These are phyloP conservation scores for Parsonsia alboflavescens DNA, from an alignment of 257 asterid species.

Conservation along the genomic window DNA sequence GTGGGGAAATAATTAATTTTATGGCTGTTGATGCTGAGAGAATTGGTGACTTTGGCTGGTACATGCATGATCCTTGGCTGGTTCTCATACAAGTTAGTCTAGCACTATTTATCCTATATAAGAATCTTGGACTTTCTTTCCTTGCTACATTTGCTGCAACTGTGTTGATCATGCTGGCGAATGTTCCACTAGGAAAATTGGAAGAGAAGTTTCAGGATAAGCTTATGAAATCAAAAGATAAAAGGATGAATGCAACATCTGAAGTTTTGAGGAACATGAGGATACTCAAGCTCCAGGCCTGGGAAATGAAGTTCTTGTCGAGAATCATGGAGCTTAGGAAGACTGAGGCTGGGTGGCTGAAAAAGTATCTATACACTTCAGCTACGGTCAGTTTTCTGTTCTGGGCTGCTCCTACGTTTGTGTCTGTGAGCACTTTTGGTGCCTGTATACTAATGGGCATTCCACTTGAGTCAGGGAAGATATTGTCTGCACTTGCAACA, in stretches of 20 bases:
- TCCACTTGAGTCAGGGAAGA: slow-evolving; percentile 85
- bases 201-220: slow-evolving; percentile 63
- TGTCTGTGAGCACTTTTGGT: slow-evolving; percentile 67
- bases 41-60: slow-evolving; percentile 80
- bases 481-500: slow-evolving; percentile 82
- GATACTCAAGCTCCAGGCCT: slow-evolving; percentile 86
- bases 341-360: slow-evolving; percentile 68
- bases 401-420: slow-evolving; percentile 80
- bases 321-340: slow-evolving; percentile 54
- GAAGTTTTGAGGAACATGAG: slow-evolving; percentile 92
- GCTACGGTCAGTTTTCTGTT: slow-evolving; percentile 52
- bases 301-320: slow-evolving; percentile 82
- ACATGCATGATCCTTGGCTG: slow-evolving; percentile 85
- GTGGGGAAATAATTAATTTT: slow-evolving; percentile 77
- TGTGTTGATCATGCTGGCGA: slow-evolving; percentile 61
- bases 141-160: slow-evolving; percentile 57
- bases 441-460: slow-evolving; percentile 70
- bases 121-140: slow-evolving; percentile 74
- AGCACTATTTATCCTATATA: slow-evolving; percentile 59
- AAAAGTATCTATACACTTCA: slow-evolving; percentile 44
- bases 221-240: slow-evolving; percentile 76
- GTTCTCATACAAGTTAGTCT: slow-evolving; percentile 53
- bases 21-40: slow-evolving; percentile 91
- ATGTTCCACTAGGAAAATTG: slow-evolving; percentile 60
- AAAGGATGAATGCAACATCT: slow-evolving; percentile 84